Evolutionary conservation across 1,284 basidiomycete genomes (phyloP).

Genomic region (Sanghuangporus weigelae): DNA sequence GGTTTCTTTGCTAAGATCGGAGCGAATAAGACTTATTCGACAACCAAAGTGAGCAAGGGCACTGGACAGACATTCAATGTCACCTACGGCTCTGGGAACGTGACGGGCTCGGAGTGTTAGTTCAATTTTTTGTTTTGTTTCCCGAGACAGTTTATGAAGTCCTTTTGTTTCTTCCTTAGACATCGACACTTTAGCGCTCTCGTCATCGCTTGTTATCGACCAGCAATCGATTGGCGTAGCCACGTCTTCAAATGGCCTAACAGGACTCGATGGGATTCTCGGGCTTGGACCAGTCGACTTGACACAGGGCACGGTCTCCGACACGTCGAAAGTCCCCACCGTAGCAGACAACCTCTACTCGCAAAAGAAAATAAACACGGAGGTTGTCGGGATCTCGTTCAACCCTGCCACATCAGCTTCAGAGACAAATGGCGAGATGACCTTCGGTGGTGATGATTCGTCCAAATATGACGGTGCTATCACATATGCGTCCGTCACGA

Average conservation of each 20-base stretch:
- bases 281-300: constrained; percentile 15
- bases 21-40: constrained; percentile 16
- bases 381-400: constrained; percentile 22
- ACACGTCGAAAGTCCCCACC: constrained; percentile 19
- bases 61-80: constrained; percentile 17
- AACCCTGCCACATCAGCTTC: constrained; percentile 16
- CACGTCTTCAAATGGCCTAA: constrained; percentile 20
- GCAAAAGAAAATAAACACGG: constrained; percentile 19
- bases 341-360: constrained; percentile 22
- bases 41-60: constrained; percentile 13
- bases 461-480: constrained; percentile 17
- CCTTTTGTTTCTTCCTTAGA: constrained; percentile 4
- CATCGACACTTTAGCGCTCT: constrained; percentile 26
- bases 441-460: constrained; percentile 21
- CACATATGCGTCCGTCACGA: constrained; percentile 19
- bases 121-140: not conserved
- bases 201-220: constrained; percentile 25
- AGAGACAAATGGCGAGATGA: constrained; percentile 21
- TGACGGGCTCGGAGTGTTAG: constrained; percentile 8
- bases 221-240: constrained; percentile 36
- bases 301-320: constrained; percentile 28
- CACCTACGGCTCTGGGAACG: constrained; percentile 19
- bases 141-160: not conserved
- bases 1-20: constrained; percentile 19
- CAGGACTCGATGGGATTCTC: constrained; percentile 21